These are phyloP conservation scores for Rutidosis leptorrhynchoides DNA, from an alignment of 129 eudicot genomes.

Conservation along the genomic window DNA sequence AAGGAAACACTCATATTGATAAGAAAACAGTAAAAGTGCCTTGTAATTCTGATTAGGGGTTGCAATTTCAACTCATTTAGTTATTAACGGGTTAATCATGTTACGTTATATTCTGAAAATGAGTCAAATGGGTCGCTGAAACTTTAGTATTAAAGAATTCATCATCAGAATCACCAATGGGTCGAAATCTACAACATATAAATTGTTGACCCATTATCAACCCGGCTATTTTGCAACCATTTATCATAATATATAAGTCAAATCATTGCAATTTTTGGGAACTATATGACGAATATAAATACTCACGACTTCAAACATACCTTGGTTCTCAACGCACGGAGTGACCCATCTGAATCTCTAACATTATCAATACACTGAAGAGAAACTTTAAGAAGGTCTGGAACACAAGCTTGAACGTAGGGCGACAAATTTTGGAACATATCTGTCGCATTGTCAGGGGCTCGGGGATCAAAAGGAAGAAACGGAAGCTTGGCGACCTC, in stretches of 20 bases:
- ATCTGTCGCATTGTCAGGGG: slow-evolving; percentile 62
- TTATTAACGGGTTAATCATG: neutral
- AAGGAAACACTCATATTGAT: neutral
- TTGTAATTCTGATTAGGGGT: neutral
- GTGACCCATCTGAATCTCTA: slow-evolving; percentile 88
- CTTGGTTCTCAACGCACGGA: slow-evolving; percentile 88
- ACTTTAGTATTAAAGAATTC: neutral
- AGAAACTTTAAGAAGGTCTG: slow-evolving; percentile 88
- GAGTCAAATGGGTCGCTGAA: neutral
- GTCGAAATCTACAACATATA: neutral
- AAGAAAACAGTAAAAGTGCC: neutral
- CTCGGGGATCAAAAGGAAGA: slow-evolving; percentile 89
- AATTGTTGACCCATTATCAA: neutral
- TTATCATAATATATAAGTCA: neutral
- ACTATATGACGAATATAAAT: neutral
- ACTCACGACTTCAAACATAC: slow-evolving; percentile 34
- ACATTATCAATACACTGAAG: slow-evolving; percentile 81
- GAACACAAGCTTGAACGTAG: slow-evolving; percentile 92
- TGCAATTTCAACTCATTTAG: neutral
- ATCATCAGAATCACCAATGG: neutral
- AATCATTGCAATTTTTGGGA: neutral
- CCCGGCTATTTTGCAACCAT: neutral
- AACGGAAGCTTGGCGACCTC: slow-evolving; percentile 86
- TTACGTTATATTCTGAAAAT: neutral
- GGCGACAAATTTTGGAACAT: slow-evolving; percentile 63